Percentiles rank a stretch among this genome's conserved stretches.
phyloP scores from a whole-genome alignment of 352 stramenopile species.

The Pythium sp. region DNA sequence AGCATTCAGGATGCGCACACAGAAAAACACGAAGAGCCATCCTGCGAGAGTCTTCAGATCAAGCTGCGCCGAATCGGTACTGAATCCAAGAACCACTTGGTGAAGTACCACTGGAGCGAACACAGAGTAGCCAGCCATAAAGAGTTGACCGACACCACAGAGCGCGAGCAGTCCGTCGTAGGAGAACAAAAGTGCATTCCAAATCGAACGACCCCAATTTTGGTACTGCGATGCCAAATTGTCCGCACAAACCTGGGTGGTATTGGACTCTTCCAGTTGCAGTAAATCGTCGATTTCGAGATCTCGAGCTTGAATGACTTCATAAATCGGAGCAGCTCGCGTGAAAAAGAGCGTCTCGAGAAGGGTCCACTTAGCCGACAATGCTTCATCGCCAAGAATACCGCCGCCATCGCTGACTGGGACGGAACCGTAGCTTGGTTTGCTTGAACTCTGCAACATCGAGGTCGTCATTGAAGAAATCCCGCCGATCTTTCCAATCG shows the following conservation, averaged over 20 bases:
- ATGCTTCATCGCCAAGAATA: background rate
- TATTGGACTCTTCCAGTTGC: background rate
- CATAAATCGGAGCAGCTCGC: constrained; percentile 1
- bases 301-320: background rate
- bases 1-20: constrained; percentile 6
- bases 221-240: background rate
- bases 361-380: background rate
- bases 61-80: background rate
- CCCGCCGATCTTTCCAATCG: background rate
- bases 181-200: constrained; percentile 4
- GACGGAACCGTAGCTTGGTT: background rate
- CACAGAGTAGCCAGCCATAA: constrained; percentile 8
- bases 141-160: constrained; percentile 7
- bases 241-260: background rate
- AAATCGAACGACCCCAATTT: background rate
- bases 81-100: constrained; percentile 14
- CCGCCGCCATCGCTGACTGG: background rate
- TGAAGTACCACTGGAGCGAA: constrained; percentile 21
- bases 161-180: constrained; percentile 1
- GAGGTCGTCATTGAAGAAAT: background rate
- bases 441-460: background rate
- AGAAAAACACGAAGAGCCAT: constrained; percentile 10
- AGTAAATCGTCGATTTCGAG: constrained; percentile 10
- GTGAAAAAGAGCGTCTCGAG: constrained; percentile 14
- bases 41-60: background rate